Evolutionary conservation across 2,329 filamentous ascomycete species (phyloP), one percentile per base, ranked within the genome.

Genomic region (Exophiala sideris): DNA sequence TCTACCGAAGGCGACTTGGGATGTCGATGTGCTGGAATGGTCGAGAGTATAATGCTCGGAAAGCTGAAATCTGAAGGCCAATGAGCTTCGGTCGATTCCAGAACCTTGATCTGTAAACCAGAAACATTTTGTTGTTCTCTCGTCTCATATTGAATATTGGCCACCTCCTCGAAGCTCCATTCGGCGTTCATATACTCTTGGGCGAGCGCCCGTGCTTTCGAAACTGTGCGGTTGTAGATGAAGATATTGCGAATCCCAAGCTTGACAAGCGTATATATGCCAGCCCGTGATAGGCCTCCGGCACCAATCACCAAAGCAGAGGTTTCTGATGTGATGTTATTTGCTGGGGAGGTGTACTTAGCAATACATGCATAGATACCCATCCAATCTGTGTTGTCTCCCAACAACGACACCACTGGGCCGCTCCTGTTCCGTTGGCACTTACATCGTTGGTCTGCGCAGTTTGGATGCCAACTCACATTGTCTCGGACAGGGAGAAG

Each of bases 361-460:
- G 84, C 79, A 39, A 91, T 81, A 65, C 86, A 90, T 2, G 85
- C 86, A 49, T 85, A 76, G 39, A 91, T 88, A 4, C 88, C 88
- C 33, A 90, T 86, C 85, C 88, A 91, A 67, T 91, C 88, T 0
- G 87, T 91, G 56, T 91, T 91, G 54, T 91, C 87, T 1, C 87
- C 88, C 51, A 71, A 72, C 67, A 70, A 72, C 12, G 68, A 70
- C 16, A 81, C 80, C 5, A 89, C 81, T 0, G 83, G 80, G 0
- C 87, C 87, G 1, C 84, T 78, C 40, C 82, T 78, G 58, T 85
- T 85, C 54, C 84, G 78, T 41, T 84, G 33, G 10, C 5, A 29
- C 21, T 36, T 48, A 12, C 24, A 38, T 12, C 18, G 33, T 14
- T n/a, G 32, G n/a, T 48, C 24, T 12, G 24, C 12, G n/a, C 12